Base-by-base conservation (phyloP, 345 rosid species). In the Bruguiera parviflora region DNA sequence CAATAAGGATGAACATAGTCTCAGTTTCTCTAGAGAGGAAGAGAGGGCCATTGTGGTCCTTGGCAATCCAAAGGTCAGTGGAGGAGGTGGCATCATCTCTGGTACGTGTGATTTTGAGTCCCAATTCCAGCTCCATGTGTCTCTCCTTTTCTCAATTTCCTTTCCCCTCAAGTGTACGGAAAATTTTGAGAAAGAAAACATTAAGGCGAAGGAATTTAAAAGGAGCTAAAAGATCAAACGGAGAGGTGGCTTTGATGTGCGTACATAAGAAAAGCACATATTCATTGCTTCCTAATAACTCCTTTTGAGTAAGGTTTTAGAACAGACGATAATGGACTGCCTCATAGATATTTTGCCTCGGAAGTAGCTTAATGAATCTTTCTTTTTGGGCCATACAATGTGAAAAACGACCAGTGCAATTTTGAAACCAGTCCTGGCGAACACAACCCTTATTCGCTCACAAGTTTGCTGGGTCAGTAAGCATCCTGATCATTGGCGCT, bases 61-160 rank as follows among this genome's bases (percentile, higher is more conserved):
- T 91, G 10, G 82, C 65, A 56, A 88, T 68, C 25, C 73, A 81
- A 58, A 91, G 74, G 72, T 84, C 80, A 8, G 87, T 57, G 0
- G 76, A 78, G 66, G 91, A 85, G 11, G 83, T 83, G 43, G 77
- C 65, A 66, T 88, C 90, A 32, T 88, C 92, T 76, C 87, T 86
- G 9, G 81, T 87, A 60, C 62, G 90, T 5, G 92, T 87, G 76
- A 89, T 80, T 86, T 87, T 89, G 32, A 94, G 79, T 61, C 89
- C 92, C 56, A 94, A 52, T 83, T 94, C 97, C 3, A 91, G 76
- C 91, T 91, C 96, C 97, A 94, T 93, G 24, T 1, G 16, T 55
- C 28, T 22, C 20, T 22, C 6, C 31, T 56, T 21, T 61, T 58
- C 27, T 43, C 49, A 0, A 11, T 4, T 3, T 15, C 9, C 13